Base-by-base conservation (phyloP, 2,329 filamentous ascomycete species). In the Chaetomiaceae sp. region DNA sequence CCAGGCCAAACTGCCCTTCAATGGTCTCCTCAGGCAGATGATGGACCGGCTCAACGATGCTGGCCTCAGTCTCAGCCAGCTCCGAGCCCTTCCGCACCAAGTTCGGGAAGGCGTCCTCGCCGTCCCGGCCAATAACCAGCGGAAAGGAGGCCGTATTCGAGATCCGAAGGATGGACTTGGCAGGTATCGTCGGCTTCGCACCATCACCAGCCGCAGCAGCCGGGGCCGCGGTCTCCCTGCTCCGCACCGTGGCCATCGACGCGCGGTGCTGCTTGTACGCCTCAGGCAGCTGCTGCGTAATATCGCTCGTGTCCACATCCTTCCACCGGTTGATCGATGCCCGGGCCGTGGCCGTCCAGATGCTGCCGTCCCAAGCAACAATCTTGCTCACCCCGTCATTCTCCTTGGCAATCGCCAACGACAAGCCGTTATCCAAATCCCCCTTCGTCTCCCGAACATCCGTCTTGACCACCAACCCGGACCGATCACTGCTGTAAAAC, bases 401-500 rank as follows among this genome's bases (percentile, higher is more conserved):
- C 70, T 99, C 94, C 67, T 96, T 89, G 47, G 89, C 88, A 6
- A 96, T 78, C n/a, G 92, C 92, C 14, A 97, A 78, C 14, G 89
- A 96, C 7, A 96, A 74, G 1, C 92, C 94, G 63, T 96, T 88
- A 64, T 96, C 91, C 70, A 92, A 80, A 54, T 91, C 87, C 19
- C 81, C 78, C 25, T 85, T 78, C 53, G 84, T 83, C 12, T 80
- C 81, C 59, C 91, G 82, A 23, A 92, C 87, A 68, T 99, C 94
- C 1, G 92, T 97, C 76, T 97, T 99, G 51, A 91, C 92, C n/a
- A 99, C 86, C 57, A 96, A 72, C 3, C 94, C 94, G 1, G 90
- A 91, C 47, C 92, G 85, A 71, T 99, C 94, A 62, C 87, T 89
- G 52, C 92, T 97, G 73, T 97, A 97, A 70, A 99, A 97, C 27